Evolutionary conservation across 192 early-diverging fungal genomes (phyloP).

Genomic region (Coemansia umbellata): DNA sequence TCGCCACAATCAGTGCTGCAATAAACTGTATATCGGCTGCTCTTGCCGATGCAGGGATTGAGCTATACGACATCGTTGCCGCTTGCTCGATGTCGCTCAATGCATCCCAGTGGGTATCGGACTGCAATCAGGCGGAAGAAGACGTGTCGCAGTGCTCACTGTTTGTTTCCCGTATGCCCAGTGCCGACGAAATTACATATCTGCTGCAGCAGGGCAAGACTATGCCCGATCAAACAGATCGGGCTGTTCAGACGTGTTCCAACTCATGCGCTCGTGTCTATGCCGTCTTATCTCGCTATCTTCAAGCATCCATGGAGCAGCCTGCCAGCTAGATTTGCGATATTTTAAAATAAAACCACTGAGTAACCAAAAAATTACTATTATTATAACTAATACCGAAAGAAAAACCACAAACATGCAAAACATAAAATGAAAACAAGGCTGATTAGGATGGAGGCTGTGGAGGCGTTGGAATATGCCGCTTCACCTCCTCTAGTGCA

Average conservation of each 20-base stretch:
- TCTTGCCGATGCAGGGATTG: conserved; percentile 50
- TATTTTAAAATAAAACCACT: too few species aligned
- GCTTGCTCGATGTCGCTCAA: conserved; percentile 43
- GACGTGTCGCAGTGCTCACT: conserved; percentile 22
- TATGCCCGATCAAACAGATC: conserved; percentile 27
- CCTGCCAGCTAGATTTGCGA: not conserved
- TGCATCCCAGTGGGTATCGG: conserved; percentile 28
- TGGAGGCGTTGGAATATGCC: conserved; percentile 11
- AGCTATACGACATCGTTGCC: conserved; percentile 50
- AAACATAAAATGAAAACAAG: not conserved
- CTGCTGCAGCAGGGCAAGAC: conserved; percentile 49
- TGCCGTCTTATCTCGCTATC: conserved; percentile 43
- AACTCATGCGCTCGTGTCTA: conserved; percentile 38
- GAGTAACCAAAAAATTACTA: not conserved
- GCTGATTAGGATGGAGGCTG: conserved; percentile 18
- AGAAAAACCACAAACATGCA: conserved; percentile 5
- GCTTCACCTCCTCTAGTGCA: conserved; percentile 18
- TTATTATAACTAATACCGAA: not conserved
- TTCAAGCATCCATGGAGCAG: conserved; percentile 27
- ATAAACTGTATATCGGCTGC: conserved; percentile 54
- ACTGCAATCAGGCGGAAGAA: conserved; percentile 44
- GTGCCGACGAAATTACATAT: conserved; percentile 45
- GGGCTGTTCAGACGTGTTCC: conserved; percentile 35
- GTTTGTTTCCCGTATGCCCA: conserved; percentile 45
- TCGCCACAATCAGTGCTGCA: conserved; percentile 45